These are phyloP conservation scores for Rhizopogon salebrosus DNA, from an alignment of 768 basidiomycete genomes.

Conservation along the genomic window DNA sequence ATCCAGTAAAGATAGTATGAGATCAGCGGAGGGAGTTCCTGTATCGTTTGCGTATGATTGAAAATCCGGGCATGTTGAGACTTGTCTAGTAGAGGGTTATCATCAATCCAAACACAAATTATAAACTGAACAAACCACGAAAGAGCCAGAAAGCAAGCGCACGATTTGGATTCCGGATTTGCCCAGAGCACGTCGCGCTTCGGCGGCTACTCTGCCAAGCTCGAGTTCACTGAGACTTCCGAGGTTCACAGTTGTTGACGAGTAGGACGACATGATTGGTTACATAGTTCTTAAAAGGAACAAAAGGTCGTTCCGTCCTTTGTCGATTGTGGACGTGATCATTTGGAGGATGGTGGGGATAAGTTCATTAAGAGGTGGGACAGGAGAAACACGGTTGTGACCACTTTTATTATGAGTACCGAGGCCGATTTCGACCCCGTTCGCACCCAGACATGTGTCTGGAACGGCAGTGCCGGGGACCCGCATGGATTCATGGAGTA, in stretches of 20 bases:
- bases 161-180: conserved; percentile 50
- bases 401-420: too few species aligned
- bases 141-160: conserved; percentile 72
- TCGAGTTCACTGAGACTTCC: conserved; percentile 85
- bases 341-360: too few species aligned
- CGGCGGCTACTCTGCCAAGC: conserved; percentile 61
- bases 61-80: too few species aligned
- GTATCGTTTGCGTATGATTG: too few species aligned
- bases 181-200: conserved; percentile 52
- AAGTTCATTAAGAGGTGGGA: too few species aligned
- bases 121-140: conserved; percentile 61
- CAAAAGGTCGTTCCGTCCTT: conserved; percentile 74
- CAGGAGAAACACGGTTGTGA: too few species aligned
- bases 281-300: conserved; percentile 59
- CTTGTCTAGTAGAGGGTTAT: too few species aligned
- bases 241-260: conserved; percentile 86
- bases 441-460: conserved; percentile 54
- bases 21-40: conserved; percentile 50
- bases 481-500: conserved; percentile 28
- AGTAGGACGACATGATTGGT: conserved; percentile 70
- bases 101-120: too few species aligned
- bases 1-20: conserved; percentile 56
- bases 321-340: too few species aligned
- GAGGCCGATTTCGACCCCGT: too few species aligned
- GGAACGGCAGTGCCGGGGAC: too few species aligned